phyloP scores from a whole-genome alignment of 139 green algal genomes.

The Deuterostichococcus epilithicus region DNA sequence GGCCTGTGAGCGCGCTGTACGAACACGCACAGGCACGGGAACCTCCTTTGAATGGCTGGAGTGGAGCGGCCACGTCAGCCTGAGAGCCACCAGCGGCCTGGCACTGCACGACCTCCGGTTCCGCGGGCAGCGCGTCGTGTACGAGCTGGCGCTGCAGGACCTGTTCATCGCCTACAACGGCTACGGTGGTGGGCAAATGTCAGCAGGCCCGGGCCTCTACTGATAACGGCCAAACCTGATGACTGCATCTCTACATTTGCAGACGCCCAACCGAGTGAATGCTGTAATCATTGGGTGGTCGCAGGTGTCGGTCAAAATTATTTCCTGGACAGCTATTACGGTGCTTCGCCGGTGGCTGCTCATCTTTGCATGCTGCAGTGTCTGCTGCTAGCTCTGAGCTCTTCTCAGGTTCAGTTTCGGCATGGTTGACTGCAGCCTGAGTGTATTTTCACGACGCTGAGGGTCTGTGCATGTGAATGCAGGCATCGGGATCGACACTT shows the following conservation, averaged over 20 bases:
- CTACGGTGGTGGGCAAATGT: neutral
- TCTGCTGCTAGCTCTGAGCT: too few relatives aligned
- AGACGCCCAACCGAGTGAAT: too few relatives aligned
- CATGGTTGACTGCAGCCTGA: too few relatives aligned
- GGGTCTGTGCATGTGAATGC: neutral
- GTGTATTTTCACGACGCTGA: neutral
- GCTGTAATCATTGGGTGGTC: neutral
- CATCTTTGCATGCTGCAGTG: too few relatives aligned
- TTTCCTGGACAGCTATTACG: neutral
- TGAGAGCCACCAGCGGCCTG: neutral
- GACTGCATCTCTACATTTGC: too few relatives aligned
- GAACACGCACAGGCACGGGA: neutral
- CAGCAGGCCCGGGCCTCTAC: too few relatives aligned
- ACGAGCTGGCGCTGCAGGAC: slow-evolving; percentile 3
- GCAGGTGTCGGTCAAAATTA: neutral
- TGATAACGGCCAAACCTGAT: too few relatives aligned
- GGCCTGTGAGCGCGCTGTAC: neutral
- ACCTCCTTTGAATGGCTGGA: neutral
- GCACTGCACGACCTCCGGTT: neutral
- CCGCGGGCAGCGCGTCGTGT: neutral
- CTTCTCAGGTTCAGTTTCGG: too few relatives aligned
- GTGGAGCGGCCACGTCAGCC: neutral
- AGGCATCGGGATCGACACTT: neutral
- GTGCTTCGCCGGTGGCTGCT: too few relatives aligned
- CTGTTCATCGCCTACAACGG: neutral